Percentiles rank a stretch among this genome's conserved stretches.
These are phyloP conservation scores for Nothopassalora personata DNA, from an alignment of 2,329 filamentous ascomycete species.

Conservation along the genomic window DNA sequence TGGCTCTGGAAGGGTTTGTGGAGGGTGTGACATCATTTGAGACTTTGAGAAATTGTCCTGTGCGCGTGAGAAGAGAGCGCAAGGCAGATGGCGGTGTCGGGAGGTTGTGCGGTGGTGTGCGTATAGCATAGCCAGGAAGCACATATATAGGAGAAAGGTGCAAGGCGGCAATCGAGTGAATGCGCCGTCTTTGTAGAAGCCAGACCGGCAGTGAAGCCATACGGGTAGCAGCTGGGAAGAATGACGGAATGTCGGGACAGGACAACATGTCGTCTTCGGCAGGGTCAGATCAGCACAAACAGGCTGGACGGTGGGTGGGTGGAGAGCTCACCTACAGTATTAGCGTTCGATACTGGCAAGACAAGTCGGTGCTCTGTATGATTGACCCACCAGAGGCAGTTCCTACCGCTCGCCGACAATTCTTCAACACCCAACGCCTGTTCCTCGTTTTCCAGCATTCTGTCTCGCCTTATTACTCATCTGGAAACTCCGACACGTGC, in stretches of 20 bases:
- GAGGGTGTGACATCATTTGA: not conserved
- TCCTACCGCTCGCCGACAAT: not conserved
- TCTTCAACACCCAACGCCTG: not conserved
- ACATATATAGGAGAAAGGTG: not conserved
- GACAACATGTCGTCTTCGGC: not conserved
- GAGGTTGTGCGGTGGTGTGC: not conserved
- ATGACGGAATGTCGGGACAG: not conserved
- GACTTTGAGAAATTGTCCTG: not conserved
- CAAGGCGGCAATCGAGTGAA: not conserved
- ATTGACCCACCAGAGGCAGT: not conserved
- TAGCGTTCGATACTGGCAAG: not conserved
- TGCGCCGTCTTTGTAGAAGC: not conserved
- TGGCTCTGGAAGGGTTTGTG: not conserved
- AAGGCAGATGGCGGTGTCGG: not conserved
- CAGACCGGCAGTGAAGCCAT: slow-evolving; percentile 1
- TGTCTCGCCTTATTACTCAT: not conserved
- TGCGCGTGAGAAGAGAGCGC: not conserved
- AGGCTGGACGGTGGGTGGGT: not conserved
- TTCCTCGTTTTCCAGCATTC: not conserved
- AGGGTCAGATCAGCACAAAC: not conserved
- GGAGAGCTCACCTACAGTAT: not conserved
- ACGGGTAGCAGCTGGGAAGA: not conserved
- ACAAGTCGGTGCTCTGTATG: not conserved
- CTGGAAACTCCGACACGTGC: not conserved
- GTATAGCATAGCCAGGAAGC: not conserved